Evolutionary conservation across 306 rosid species (phyloP).

Genomic region (Begonia fuchsioides): DNA sequence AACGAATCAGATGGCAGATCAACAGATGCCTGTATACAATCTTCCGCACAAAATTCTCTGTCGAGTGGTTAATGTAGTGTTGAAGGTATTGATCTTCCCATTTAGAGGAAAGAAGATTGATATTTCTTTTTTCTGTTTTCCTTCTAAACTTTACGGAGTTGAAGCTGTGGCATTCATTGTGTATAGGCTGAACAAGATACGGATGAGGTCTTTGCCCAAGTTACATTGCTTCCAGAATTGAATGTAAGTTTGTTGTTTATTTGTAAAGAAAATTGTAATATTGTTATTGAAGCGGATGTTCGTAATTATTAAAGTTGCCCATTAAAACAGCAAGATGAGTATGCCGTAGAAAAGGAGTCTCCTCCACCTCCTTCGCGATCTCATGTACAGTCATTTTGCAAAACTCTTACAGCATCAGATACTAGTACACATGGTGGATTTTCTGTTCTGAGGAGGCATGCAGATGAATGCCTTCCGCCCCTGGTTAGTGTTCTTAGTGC

Average conservation of each 20-base stretch:
- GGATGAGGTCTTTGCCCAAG: conserved; percentile 93
- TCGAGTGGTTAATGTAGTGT: conserved; percentile 58
- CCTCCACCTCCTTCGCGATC: conserved; percentile 48
- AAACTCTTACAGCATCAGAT: conserved; percentile 88
- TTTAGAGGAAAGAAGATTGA: background rate
- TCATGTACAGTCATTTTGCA: conserved; percentile 91
- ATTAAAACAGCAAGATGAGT: conserved; percentile 63
- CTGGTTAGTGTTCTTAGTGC: conserved; percentile 30
- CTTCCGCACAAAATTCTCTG: conserved; percentile 78
- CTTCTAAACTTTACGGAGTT: background rate
- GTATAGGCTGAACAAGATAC: conserved; percentile 90
- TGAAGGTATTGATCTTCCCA: conserved; percentile 52
- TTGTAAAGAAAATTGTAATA: background rate
- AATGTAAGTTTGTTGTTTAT: conserved; percentile 24
- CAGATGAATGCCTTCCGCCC: conserved; percentile 91
- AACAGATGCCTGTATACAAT: conserved; percentile 75
- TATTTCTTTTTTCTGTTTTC: too few species aligned
- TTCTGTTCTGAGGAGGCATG: conserved; percentile 85
- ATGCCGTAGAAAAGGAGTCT: conserved; percentile 46
- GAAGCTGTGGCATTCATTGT: background rate
- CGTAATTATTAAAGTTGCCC: background rate
- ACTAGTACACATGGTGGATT: conserved; percentile 98
- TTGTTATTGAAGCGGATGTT: too few species aligned
- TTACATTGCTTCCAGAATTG: conserved; percentile 54
- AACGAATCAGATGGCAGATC: conserved; percentile 79